Conservation (phyloP, 176 grass and related monocot genomes). For the Musa itinerans region DNA sequence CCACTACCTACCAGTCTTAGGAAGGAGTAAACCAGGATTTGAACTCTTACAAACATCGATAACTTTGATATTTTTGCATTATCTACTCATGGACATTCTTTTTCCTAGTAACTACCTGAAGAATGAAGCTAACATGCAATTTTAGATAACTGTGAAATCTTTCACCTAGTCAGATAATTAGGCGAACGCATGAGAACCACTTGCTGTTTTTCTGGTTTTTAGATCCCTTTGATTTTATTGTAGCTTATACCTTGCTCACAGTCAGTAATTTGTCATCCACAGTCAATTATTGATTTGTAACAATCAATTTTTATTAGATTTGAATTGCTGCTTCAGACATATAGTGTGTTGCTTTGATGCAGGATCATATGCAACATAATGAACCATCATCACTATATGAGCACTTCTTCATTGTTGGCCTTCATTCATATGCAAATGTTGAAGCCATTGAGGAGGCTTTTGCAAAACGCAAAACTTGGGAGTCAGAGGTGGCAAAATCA, state of each 20-base stretch:
- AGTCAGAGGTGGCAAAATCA: slow-evolving; percentile 52
- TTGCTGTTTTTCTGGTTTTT: background rate
- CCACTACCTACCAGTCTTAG: too few relatives aligned
- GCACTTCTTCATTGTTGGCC: slow-evolving; percentile 81
- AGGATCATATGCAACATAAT: slow-evolving; percentile 59
- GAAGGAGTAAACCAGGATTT: too few relatives aligned
- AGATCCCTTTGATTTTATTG: background rate
- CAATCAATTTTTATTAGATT: background rate
- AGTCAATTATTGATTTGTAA: background rate
- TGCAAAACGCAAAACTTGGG: slow-evolving; percentile 84
- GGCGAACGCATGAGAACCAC: background rate
- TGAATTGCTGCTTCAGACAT: background rate
- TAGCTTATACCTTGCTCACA: background rate
- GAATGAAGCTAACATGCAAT: too few relatives aligned
- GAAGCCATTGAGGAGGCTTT: slow-evolving; percentile 85
- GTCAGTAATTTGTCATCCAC: background rate
- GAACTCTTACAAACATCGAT: too few relatives aligned
- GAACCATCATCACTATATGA: slow-evolving; percentile 70
- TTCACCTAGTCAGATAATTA: background rate
- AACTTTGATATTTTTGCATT: too few relatives aligned
- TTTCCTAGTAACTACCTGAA: too few relatives aligned
- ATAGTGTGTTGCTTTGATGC: slow-evolving; percentile 17
- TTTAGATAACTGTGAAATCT: background rate
- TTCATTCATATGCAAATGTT: slow-evolving; percentile 90
- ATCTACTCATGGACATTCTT: too few relatives aligned